Evolutionary conservation across 192 early-diverging fungal genomes (phyloP).

Genomic region (Globomyces pollinis-pini): DNA sequence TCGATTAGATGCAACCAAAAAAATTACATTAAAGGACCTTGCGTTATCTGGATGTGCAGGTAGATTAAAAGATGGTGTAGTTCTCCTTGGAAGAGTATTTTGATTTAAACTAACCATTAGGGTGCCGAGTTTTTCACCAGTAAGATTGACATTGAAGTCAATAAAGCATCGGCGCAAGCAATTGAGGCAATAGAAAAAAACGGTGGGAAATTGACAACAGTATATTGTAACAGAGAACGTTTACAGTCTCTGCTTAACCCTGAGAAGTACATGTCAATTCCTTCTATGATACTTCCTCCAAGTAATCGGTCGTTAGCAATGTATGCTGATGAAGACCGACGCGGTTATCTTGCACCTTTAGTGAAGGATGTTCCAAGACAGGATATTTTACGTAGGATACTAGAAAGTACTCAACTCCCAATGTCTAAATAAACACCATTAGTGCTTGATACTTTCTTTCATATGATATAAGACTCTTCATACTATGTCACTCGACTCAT

Average conservation of each 20-base stretch:
- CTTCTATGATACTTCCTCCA: conserved; percentile 27
- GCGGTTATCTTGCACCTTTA: conserved; percentile 64
- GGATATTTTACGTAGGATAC: conserved; percentile 17
- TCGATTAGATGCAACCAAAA: conserved; percentile 67
- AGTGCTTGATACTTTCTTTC: too few species aligned
- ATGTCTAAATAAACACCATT: too few species aligned
- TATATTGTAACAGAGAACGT: conserved; percentile 70
- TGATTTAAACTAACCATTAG: conserved; percentile 23
- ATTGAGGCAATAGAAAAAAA: conserved; percentile 71
- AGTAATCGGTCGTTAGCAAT: conserved; percentile 24
- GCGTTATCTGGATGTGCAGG: conserved; percentile 55
- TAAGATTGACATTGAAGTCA: conserved; percentile 78
- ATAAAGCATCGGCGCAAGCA: conserved; percentile 66
- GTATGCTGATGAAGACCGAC: conserved; percentile 59
- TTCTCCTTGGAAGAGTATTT: conserved; percentile 46
- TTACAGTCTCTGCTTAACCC: conserved; percentile 72
- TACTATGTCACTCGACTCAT: too few species aligned
- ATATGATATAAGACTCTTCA: too few species aligned
- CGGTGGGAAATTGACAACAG: conserved; percentile 73
- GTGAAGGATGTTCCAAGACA: conserved; percentile 13
- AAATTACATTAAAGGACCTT: conserved; percentile 76
- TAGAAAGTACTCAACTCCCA: too few species aligned
- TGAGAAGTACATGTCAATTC: conserved; percentile 61
- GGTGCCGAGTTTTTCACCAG: conserved; percentile 71
- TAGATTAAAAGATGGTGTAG: conserved; percentile 78